Evolutionary conservation across 306 rosid species (phyloP), one percentile per base, ranked within the genome.

Genomic region (Luffa acutangula): DNA sequence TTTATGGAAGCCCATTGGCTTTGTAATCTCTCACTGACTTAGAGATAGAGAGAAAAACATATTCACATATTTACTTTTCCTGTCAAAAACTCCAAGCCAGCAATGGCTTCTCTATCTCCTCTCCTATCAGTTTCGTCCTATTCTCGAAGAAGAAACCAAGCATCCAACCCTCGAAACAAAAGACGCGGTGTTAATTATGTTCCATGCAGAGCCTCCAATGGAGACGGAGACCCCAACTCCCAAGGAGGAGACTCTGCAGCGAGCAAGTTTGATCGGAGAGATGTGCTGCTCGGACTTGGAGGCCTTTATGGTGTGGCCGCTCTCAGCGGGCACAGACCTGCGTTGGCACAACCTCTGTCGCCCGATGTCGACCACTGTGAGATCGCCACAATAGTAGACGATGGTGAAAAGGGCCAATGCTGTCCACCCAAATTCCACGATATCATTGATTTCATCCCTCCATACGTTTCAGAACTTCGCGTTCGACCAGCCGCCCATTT

Each of bases 401-500:
- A 46, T 7, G 3, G 10, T 7, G 4, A 46, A 46, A 7, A 43
- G 10, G 7, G 7, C 48, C 48, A 9, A 43, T 58, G 64, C 64
- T 58, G 64, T 41, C 37, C 67, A 25, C 67, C 67, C 58, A 53
- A 53, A 4, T 2, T 60, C 67, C 12, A 9, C 34, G 7, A 62
- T 1, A 31, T 62, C 39, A 0, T 33, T 1, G 39, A 31, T 5
- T 62, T 62, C 18, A 2, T 62, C 41, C 69, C 39, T 11, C 69
- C 69, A 11, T 8, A 3, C 15, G 5, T 3, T 0, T 1, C 2
- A 2, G 3, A 46, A 9, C 41, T 10, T 43, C 69, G 69, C 12
- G 42, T 62, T 14, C 69, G 98, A 65, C 90, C 86, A 10, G 89
- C 92, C 0, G 93, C 97, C 36, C 93, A 93, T 18, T 79, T 83